Evolutionary conservation across 805 yeast genomes (phyloP).

Genomic region (Suhomyces pyralidae): DNA sequence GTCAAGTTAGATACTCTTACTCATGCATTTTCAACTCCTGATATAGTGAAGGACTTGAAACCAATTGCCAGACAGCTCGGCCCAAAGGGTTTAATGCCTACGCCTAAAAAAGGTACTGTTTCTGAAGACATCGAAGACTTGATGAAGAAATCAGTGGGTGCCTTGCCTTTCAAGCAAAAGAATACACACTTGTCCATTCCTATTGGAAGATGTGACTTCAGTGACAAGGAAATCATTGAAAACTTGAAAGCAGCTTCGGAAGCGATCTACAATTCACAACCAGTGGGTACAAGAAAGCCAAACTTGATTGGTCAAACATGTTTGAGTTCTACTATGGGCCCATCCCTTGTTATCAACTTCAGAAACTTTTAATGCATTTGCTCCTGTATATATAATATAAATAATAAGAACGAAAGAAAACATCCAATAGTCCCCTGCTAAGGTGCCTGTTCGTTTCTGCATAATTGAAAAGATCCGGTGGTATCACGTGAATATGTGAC

Average conservation of each 20-base stretch:
- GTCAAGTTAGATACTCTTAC: conserved; percentile 55
- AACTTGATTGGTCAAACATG: conserved; percentile 67
- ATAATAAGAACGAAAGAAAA: not conserved
- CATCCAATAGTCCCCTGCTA: no score
- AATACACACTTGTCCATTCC: conserved; percentile 59
- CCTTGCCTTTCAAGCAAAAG: conserved; percentile 76
- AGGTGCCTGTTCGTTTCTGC: no score
- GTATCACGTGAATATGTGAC: not conserved
- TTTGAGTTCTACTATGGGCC: conserved; percentile 71
- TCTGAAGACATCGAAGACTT: conserved; percentile 57
- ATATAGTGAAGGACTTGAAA: conserved; percentile 59
- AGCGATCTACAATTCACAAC: conserved; percentile 54
- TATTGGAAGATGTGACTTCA: conserved; percentile 73
- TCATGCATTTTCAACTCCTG: conserved; percentile 83
- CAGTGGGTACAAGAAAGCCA: conserved; percentile 64
- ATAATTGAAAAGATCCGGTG: no score
- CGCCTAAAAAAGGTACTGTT: conserved; percentile 82
- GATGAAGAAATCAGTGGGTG: conserved; percentile 57
- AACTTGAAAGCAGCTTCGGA: conserved; percentile 67
- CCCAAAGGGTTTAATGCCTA: conserved; percentile 87
- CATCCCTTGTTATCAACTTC: conserved; percentile 64
- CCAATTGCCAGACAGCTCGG: conserved; percentile 80
- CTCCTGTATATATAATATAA: conserved; percentile 6
- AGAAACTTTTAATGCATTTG: conserved; percentile 14
- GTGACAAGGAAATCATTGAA: conserved; percentile 69